Percentiles rank a stretch among this genome's conserved stretches.
These are phyloP conservation scores for Nasturtium officinale DNA, from an alignment of 345 rosid genomes.

Conservation along the genomic window DNA sequence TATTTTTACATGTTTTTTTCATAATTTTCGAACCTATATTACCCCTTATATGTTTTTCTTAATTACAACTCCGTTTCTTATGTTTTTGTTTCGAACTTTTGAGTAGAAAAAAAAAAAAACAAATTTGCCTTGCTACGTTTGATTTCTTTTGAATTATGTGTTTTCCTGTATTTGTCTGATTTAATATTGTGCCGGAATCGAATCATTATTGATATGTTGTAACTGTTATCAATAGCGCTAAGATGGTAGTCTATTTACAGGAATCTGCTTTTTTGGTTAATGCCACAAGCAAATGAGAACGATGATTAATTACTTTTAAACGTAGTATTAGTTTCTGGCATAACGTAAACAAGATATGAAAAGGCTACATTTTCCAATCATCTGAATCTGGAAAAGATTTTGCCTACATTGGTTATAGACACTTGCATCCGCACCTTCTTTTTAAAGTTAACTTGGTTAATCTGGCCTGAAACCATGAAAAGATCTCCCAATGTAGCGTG, in stretches of 20 bases:
- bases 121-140: neutral
- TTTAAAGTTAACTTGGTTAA: constrained; percentile 10
- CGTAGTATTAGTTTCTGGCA: neutral
- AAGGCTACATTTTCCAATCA: constrained; percentile 16
- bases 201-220: neutral
- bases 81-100: constrained; percentile 25
- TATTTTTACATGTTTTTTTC: constrained; percentile 29
- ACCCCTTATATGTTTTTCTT: constrained; percentile 8
- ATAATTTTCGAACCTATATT: constrained; percentile 20
- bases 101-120: constrained; percentile 22
- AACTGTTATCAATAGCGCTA: neutral
- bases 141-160: neutral
- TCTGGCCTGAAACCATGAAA: constrained; percentile 7
- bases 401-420: constrained; percentile 8
- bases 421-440: neutral
- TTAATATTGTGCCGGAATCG: neutral
- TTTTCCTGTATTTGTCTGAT: neutral
- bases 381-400: neutral
- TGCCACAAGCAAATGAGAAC: constrained; percentile 8
- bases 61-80: neutral
- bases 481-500: neutral
- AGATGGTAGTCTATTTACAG: neutral
- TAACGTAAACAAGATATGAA: neutral
- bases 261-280: neutral
- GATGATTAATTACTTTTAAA: neutral